Base-by-base conservation (phyloP, 1,139 yeast species). In the Pichia sp. region DNA sequence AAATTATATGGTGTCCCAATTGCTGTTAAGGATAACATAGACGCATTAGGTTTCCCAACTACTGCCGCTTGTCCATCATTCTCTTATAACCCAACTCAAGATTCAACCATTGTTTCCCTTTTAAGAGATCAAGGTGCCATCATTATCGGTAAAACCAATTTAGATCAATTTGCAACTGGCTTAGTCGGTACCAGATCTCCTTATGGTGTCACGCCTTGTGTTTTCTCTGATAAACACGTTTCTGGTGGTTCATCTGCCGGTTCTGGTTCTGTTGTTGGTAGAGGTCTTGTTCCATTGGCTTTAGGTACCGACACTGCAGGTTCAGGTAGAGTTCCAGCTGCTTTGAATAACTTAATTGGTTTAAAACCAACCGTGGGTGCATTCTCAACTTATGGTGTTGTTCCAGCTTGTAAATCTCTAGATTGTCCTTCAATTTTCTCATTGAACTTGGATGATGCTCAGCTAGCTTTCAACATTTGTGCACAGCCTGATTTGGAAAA, bases 291-390 rank as follows among this genome's bases (percentile, higher is more conserved):
- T 18, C 96, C 97, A 26, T 60, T 90, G 45, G 74, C 96, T 3
- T 73, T 92, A 57, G 97, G 97, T 44, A 90, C 97, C 8, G 98
- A 92, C 63, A 92, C 98, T 29, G 97, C 97, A n/a, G 98, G 98
- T 24, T 86, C 96, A 13, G 97, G 97, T 43, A 77, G 97, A 61
- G 97, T 92, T 29, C 98, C 98, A 25, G 97, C 97, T n/a, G 92
- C 89, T 24, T 74, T 90, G 58, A 92, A 92, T 73, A 90, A 90
- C 65, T 68, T 92, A 58, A 76, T 92, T 55, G 97, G 97, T 15
- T 75, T 92, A 53, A 92, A 92, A 65, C 97, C 98, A 32, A 82
- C 97, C 3, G 80, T 82, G 54, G 98, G 97, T 40, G 80, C 80
- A 1, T 81, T 90, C 58, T 85, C 95, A 12, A 80, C 94, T 52